A percentile compares a stretch with the other conserved stretches of the same genome.
phyloP scores from a whole-genome alignment of 257 asterid genomes.

The Jasminum sambac region DNA sequence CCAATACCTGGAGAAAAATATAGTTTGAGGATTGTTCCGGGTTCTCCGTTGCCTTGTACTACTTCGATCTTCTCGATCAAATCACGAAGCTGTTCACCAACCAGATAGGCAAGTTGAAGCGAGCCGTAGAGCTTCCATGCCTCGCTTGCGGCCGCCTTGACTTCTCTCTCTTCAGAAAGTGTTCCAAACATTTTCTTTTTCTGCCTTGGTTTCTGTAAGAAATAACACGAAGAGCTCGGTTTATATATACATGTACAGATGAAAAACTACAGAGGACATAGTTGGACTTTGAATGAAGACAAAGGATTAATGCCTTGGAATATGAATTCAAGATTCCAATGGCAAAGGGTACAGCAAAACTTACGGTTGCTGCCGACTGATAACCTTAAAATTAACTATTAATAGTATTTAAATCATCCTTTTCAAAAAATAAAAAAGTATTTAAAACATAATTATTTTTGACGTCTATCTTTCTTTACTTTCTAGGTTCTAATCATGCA shows the following conservation, averaged over 20 bases:
- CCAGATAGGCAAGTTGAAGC: slow-evolving; percentile 37
- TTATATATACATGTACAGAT: no score
- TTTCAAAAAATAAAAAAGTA: no score
- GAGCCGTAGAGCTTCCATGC: slow-evolving; percentile 63
- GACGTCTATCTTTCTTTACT: no score
- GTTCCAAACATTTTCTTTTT: slow-evolving; percentile 39
- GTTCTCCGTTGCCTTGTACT: slow-evolving; percentile 57
- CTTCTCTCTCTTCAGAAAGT: slow-evolving; percentile 39
- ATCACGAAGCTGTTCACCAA: slow-evolving; percentile 33
- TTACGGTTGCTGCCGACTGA: no score
- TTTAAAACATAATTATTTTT: no score
- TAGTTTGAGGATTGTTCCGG: slow-evolving; percentile 50
- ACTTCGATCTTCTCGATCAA: slow-evolving; percentile 38
- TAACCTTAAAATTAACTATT: no score
- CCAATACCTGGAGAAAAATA: slow-evolving; percentile 39
- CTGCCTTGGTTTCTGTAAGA: no score
- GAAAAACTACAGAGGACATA: no score
- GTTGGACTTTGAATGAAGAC: background rate
- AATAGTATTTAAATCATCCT: no score
- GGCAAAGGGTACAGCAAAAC: no score
- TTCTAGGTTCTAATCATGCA: no score
- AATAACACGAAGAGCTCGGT: background rate
- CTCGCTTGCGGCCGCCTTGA: slow-evolving; percentile 48
- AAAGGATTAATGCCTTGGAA: background rate
- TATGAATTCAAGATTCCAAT: no score